Evolutionary conservation across 305 asterid genomes (phyloP).

Genomic region (Solanum chacoense): DNA sequence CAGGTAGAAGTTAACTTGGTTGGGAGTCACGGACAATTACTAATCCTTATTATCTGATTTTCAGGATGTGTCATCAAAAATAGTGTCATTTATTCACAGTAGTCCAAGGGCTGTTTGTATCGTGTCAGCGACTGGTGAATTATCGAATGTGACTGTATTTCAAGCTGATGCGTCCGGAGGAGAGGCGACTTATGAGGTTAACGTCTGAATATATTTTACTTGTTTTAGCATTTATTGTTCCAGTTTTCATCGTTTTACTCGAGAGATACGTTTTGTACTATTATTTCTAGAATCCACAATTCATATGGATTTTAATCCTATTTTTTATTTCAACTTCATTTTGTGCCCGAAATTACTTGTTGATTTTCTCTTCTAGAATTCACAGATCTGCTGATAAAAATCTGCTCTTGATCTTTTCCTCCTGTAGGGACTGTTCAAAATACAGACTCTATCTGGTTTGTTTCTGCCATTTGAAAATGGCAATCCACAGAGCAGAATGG

Average conservation of each 20-base stretch:
- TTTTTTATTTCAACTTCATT: background rate
- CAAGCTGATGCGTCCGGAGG: constrained; percentile 45
- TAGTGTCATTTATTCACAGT: constrained; percentile 44
- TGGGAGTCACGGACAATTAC: background rate
- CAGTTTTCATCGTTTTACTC: background rate
- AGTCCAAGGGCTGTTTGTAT: constrained; percentile 42
- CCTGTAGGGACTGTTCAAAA: background rate
- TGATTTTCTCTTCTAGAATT: background rate
- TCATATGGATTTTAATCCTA: background rate
- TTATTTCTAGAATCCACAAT: background rate
- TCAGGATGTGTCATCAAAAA: constrained; percentile 55
- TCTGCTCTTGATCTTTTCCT: background rate
- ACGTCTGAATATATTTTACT: background rate
- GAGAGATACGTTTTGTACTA: background rate
- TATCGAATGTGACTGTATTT: constrained; percentile 43
- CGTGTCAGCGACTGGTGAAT: constrained; percentile 42
- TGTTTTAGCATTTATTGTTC: background rate
- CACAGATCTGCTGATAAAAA: background rate
- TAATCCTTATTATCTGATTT: background rate
- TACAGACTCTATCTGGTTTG: background rate
- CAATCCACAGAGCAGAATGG: background rate
- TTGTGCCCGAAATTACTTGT: background rate
- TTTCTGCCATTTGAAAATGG: background rate
- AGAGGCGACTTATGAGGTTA: constrained; percentile 53
- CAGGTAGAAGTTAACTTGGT: background rate